Evolutionary conservation across 23 red algal species (phyloP), one percentile per base, ranked within the genome.

Genomic region (Chondrus crispus): DNA sequence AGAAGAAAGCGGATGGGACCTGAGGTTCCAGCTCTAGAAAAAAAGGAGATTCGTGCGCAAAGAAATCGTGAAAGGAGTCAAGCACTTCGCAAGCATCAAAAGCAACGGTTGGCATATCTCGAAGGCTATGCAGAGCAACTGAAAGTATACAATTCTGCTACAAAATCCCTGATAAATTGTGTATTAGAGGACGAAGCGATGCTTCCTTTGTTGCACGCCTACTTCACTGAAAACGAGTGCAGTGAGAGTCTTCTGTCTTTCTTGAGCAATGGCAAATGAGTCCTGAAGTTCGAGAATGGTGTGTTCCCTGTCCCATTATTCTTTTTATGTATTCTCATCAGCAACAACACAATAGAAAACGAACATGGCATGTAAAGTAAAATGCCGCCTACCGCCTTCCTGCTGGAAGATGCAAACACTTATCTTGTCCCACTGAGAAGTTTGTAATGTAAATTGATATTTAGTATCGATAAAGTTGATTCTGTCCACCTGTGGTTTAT

Each of bases 1-100:
- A 71, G 84, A 51, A 62, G 84, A 39, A 87, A 87, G 46, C 60
- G 84, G 74, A 87, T 87, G 84, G 84, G 84, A 24, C 47, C 84
- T 13, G 84, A 87, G 41, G 66, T 87, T 38, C 42, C 84, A n/a
- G 84, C 84, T 2, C 71, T 87, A 53, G 84, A 87, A 57, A 87
- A 87, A 35, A 87, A 87, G 32, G 84, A 62, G 22, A 87, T 87
- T 74, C 84, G 84, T 3, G 84, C 84, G 4, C 84, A 87, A 45
- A 87, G 84, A 72, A 87, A 87, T 51, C 84, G 84, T 16, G 84
- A 87, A 74, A 40, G 84, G 9, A 87, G 84, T 74, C 84, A 87
- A 73, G 84, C 84, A 12, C 46, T 87, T 39, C 84, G 84, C 47
- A 62, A 66, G 29, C 55, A 87, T 48, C 84, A 87, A 43, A 87